These are phyloP conservation scores for Begonia fuchsioides DNA, from an alignment of 306 rosid genomes.

Conservation along the genomic window DNA sequence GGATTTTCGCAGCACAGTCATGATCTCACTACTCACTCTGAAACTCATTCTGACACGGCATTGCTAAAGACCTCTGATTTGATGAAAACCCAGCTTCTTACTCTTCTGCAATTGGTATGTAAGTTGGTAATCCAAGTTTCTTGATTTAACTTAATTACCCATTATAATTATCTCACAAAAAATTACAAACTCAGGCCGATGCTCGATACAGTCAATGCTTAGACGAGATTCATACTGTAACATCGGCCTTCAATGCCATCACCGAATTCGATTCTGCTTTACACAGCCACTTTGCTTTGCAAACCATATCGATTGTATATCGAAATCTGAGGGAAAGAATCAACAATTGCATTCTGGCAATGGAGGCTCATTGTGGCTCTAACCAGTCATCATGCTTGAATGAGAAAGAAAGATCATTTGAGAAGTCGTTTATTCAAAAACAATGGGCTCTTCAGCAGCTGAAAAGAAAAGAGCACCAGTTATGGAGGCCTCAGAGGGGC, in stretches of 20 bases:
- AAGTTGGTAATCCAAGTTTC: no score
- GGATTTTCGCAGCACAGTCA: slow-evolving; percentile 5
- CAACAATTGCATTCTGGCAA: slow-evolving; percentile 26
- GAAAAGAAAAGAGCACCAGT: slow-evolving; percentile 60
- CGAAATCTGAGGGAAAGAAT: slow-evolving; percentile 65
- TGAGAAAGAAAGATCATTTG: slow-evolving; percentile 35
- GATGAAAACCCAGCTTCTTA: slow-evolving; percentile 49
- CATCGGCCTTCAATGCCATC: slow-evolving; percentile 76
- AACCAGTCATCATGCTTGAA: slow-evolving; percentile 2
- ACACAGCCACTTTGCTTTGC: slow-evolving; percentile 63
- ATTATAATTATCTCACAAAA: no score
- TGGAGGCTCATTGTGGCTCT: no score
- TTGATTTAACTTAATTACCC: no score
- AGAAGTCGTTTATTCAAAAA: slow-evolving; percentile 20
- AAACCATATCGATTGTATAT: slow-evolving; percentile 37
- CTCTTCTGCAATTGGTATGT: slow-evolving; percentile 26
- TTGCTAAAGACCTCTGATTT: slow-evolving; percentile 23
- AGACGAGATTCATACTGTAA: slow-evolving; percentile 71
- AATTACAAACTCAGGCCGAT: slow-evolving; percentile 18
- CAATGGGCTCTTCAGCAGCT: slow-evolving; percentile 42
- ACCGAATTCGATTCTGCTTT: slow-evolving; percentile 61
- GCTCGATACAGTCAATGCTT: slow-evolving; percentile 54
- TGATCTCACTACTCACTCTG: not conserved
- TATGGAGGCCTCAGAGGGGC: slow-evolving; percentile 97
- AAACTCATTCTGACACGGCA: slow-evolving; percentile 19